Evolutionary conservation across 805 yeast species (phyloP), one percentile per base, ranked within the genome.

Genomic region (Barnettozyma wickerhamii): DNA sequence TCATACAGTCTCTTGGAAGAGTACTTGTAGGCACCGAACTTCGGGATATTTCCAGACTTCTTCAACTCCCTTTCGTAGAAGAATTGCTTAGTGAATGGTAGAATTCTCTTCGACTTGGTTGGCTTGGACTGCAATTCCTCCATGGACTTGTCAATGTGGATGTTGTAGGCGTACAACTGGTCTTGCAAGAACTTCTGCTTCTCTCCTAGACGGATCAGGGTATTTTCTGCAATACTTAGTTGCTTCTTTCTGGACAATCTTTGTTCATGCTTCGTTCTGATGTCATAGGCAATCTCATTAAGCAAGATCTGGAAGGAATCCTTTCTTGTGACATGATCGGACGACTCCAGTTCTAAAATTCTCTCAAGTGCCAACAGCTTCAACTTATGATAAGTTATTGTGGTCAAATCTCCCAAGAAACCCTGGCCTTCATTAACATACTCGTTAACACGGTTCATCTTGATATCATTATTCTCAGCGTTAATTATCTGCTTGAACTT

Each of bases 251-350:
- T 64, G 30, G 68, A 61, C n/a, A 68, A 47, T 33, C 81, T 64
- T 17, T 75, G 71, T 46, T 74, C 72, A 39, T 70, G 69, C 44
- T 78, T 78, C 41, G 77, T 72, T 46, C 62, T 64, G 48, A 93
- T 87, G 48, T 91, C 97, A 40, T 72, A 64, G 0, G 96, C 95
- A 46, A 93, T 81, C 47, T 85, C 87, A 54, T 89, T 88, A 43
- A 93, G 63, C 12, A 93, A 56, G 18, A 75, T 79, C 57, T 93
- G 98, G 60, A 80, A 87, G 15, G 83, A 78, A 55, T 87, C 77
- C 24, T 71, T 65, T 43, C 95, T 72, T 3, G 82, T 68, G 7
- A 90, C 71, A 30, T 70, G 62, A 2, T 87, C 89, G 56, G 75
- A 62, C 1, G 71, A 58, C 55, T 91, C 97, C 37, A 93, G 65